phyloP scores from a whole-genome alignment of 352 stramenopile species.

The Phytopythium litorale region DNA sequence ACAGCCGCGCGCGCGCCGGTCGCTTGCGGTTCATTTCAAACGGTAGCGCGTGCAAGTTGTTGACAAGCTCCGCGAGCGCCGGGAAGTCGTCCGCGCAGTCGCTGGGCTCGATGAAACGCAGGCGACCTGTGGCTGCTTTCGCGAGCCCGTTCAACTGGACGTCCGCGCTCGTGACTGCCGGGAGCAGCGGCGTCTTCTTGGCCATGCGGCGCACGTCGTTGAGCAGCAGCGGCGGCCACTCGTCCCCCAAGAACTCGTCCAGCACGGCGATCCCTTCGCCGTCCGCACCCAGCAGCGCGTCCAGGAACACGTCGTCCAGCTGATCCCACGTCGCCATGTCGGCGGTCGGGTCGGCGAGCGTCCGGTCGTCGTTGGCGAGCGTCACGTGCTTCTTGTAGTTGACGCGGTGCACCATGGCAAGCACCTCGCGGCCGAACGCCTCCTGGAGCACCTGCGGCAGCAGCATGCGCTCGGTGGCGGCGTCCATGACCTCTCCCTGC shows the following conservation, averaged over 20 bases:
- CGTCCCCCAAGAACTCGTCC: conserved; percentile 78
- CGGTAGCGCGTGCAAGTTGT: conserved; percentile 71
- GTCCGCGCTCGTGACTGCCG: conserved; percentile 20
- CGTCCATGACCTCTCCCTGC: conserved; percentile 78
- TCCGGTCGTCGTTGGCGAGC: conserved; percentile 59
- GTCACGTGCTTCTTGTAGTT: conserved; percentile 79
- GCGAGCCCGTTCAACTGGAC: background rate
- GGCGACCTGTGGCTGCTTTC: conserved; percentile 15
- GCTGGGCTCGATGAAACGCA: conserved; percentile 58
- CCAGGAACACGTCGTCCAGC: conserved; percentile 43
- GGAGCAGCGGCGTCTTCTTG: conserved; percentile 45
- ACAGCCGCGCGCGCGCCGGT: conserved; percentile 33
- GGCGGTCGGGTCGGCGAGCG: conserved; percentile 49
- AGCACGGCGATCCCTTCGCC: conserved; percentile 40
- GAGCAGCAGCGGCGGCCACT: conserved; percentile 61
- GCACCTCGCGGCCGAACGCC: conserved; percentile 75
- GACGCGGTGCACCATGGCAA: conserved; percentile 81
- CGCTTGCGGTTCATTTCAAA: conserved; percentile 83
- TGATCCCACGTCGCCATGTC: conserved; percentile 68
- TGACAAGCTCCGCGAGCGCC: conserved; percentile 64
- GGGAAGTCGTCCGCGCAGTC: conserved; percentile 63
- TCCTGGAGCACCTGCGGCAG: conserved; percentile 80
- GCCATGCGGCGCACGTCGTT: conserved; percentile 68
- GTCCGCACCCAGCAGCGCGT: conserved; percentile 20
- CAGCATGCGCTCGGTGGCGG: conserved; percentile 56